Evolutionary conservation across 768 basidiomycete species (phyloP).

Genomic region (Plicaturopsis crispa): DNA sequence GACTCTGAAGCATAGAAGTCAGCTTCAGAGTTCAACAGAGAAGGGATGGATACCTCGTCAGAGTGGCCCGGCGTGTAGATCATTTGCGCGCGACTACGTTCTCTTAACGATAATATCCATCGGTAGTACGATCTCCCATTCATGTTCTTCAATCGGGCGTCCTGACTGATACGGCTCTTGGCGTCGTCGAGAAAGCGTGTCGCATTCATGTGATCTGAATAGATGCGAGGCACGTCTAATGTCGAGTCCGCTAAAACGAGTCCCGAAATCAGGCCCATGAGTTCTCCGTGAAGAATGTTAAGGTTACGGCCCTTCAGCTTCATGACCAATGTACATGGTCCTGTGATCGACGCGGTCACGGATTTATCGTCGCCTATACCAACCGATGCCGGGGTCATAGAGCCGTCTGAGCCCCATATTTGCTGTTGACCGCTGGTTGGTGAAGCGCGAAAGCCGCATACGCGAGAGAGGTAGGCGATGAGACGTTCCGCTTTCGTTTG

Average conservation of each 20-base stretch:
- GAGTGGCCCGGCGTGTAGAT: slow-evolving; percentile 4
- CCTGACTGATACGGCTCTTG: slow-evolving; percentile 6
- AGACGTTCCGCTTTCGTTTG: too few species aligned
- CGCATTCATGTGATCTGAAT: slow-evolving; percentile 18
- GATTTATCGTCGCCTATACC: slow-evolving; percentile 13
- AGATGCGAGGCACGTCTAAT: slow-evolving; percentile 1
- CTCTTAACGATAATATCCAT: slow-evolving; percentile 14
- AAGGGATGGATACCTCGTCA: slow-evolving; percentile 1
- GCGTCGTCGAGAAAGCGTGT: slow-evolving; percentile 13
- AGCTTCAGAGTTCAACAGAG: slow-evolving; percentile 4
- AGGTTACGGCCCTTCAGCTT: slow-evolving; percentile 8
- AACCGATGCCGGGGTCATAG: slow-evolving; percentile 15
- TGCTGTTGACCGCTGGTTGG: too few species aligned
- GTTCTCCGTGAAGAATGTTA: too few species aligned
- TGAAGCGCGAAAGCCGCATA: too few species aligned
- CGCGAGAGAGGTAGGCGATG: too few species aligned
- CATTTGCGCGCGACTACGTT: neutral
- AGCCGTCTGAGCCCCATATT: slow-evolving; percentile 19
- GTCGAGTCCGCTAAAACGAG: neutral
- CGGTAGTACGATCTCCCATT: slow-evolving; percentile 16
- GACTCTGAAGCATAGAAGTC: slow-evolving; percentile 6
- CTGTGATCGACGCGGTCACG: slow-evolving; percentile 14
- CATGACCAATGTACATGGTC: slow-evolving; percentile 8
- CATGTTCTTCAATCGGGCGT: slow-evolving; percentile 9
- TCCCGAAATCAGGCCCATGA: too few species aligned